Conservation (phyloP, 2,329 filamentous ascomycete species). For the Fusarium concolor region DNA sequence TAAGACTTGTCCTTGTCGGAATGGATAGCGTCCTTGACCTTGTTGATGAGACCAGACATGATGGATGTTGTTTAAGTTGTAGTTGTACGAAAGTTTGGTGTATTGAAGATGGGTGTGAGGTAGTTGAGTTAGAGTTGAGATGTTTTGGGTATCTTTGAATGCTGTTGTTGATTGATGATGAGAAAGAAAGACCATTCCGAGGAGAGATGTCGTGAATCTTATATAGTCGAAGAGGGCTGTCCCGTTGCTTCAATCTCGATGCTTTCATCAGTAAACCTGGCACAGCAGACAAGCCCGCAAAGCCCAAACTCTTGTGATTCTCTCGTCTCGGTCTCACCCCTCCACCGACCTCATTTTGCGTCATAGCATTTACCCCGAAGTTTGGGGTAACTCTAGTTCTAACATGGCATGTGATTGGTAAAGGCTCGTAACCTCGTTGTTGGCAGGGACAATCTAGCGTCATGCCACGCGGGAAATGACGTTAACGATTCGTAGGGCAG, state of each 20-base stretch:
- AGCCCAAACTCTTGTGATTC: slow-evolving; percentile 12
- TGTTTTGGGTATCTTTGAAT: slow-evolving; percentile 39
- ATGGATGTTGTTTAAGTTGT: slow-evolving; percentile 42
- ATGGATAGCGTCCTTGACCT: slow-evolving; percentile 67
- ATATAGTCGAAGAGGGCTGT: slow-evolving; percentile 36
- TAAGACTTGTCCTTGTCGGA: slow-evolving; percentile 58
- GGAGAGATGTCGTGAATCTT: slow-evolving; percentile 27
- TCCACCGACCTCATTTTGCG: slow-evolving; percentile 41
- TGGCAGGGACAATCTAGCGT: slow-evolving; percentile 34
- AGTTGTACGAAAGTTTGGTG: slow-evolving; percentile 15
- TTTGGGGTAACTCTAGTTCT: slow-evolving; percentile 20
- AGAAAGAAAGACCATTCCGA: neutral
- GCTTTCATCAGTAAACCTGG: slow-evolving; percentile 13
- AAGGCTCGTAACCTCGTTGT: slow-evolving; percentile 6
- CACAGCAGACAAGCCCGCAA: slow-evolving; percentile 22
- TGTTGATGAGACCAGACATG: slow-evolving; percentile 70
- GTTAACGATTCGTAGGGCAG: slow-evolving; percentile 41
- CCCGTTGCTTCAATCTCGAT: slow-evolving; percentile 29
- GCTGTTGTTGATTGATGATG: slow-evolving; percentile 29
- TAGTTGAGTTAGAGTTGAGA: slow-evolving; percentile 14
- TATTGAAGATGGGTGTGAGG: slow-evolving; percentile 7
- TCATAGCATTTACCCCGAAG: slow-evolving; percentile 41
- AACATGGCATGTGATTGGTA: slow-evolving; percentile 21
- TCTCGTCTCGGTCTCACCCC: slow-evolving; percentile 1
- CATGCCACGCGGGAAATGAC: slow-evolving; percentile 42